Percentiles rank a stretch among this genome's conserved stretches.
These are phyloP conservation scores for Stephania yunnanensis DNA, from an alignment of 164 flowering plant genomes.

Conservation along the genomic window DNA sequence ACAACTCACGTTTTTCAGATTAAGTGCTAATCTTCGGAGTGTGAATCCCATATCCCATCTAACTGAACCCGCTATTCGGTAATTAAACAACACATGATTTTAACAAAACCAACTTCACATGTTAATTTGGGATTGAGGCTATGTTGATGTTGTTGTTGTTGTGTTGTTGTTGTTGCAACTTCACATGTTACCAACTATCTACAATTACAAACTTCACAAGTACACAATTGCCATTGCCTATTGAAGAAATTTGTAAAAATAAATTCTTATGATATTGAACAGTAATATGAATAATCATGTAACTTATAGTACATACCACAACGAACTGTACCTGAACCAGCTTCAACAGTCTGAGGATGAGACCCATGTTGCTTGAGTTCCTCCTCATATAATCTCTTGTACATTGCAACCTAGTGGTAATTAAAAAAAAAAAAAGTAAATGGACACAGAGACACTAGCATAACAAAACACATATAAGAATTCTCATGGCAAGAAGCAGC, in stretches of 20 bases:
- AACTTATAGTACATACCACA: not conserved
- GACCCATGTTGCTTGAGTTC: slow-evolving; percentile 53
- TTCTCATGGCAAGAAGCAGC: too few species aligned
- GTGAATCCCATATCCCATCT: too few species aligned
- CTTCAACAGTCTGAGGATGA: slow-evolving; percentile 30
- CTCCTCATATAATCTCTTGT: slow-evolving; percentile 88
- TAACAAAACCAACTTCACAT: not conserved
- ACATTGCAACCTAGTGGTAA: slow-evolving; percentile 79
- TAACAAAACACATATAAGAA: too few species aligned
- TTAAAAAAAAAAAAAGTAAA: not conserved
- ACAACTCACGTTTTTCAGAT: too few species aligned
- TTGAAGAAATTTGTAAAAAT: not conserved
- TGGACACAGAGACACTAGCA: not conserved
- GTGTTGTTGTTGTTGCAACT: too few species aligned
- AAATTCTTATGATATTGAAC: not conserved
- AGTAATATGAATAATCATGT: not conserved
- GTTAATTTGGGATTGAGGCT: too few species aligned
- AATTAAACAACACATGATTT: not conserved
- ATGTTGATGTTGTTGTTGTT: too few species aligned
- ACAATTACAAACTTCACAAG: not conserved
- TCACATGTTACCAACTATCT: not conserved
- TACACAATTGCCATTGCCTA: not conserved
- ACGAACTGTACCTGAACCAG: slow-evolving; percentile 39
- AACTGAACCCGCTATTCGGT: too few species aligned
- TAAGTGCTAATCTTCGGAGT: too few species aligned